Evolutionary conservation across 768 basidiomycete genomes (phyloP).

Genomic region (Collybia sordida): DNA sequence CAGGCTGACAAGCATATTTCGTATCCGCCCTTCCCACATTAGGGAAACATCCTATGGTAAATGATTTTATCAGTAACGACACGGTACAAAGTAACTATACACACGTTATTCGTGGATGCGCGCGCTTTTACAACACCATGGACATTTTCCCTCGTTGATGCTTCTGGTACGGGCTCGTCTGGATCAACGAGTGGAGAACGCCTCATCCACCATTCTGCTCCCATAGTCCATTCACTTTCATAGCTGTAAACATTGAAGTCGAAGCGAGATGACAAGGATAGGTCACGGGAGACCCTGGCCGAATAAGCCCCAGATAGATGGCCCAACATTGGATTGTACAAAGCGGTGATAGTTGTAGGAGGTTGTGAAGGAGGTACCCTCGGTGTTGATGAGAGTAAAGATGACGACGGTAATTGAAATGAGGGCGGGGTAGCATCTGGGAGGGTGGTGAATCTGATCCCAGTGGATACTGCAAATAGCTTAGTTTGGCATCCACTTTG

Average conservation of each 20-base stretch:
- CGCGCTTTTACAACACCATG: slow-evolving; percentile 88
- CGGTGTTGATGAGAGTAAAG: slow-evolving; percentile 30
- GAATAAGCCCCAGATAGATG: slow-evolving; percentile 92
- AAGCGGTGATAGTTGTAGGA: slow-evolving; percentile 90
- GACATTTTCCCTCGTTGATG: slow-evolving; percentile 36
- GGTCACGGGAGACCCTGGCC: slow-evolving; percentile 80
- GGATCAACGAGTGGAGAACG: slow-evolving; percentile 40
- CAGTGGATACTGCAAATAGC: slow-evolving; percentile 72
- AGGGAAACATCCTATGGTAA: slow-evolving; percentile 74
- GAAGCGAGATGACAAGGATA: slow-evolving; percentile 86
- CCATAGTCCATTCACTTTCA: slow-evolving; percentile 94
- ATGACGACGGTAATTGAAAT: slow-evolving; percentile 46
- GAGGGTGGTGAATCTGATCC: slow-evolving; percentile 90
- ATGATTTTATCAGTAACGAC: not conserved
- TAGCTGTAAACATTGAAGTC: slow-evolving; percentile 98
- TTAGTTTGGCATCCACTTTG: not conserved
- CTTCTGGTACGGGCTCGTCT: slow-evolving; percentile 8
- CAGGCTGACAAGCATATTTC: slow-evolving; percentile 85
- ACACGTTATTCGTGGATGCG: slow-evolving; percentile 85
- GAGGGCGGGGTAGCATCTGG: slow-evolving; percentile 76
- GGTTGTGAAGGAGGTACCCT: slow-evolving; percentile 61
- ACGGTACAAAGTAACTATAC: slow-evolving; percentile 21
- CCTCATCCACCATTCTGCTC: slow-evolving; percentile 95
- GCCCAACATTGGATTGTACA: slow-evolving; percentile 96
- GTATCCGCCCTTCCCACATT: slow-evolving; percentile 91